Percentiles rank a stretch among this genome's conserved stretches.
Evolutionary conservation across 495 filamentous ascomycete genomes (phyloP).

Genomic region (Lindgomyces ingoldianus): DNA sequence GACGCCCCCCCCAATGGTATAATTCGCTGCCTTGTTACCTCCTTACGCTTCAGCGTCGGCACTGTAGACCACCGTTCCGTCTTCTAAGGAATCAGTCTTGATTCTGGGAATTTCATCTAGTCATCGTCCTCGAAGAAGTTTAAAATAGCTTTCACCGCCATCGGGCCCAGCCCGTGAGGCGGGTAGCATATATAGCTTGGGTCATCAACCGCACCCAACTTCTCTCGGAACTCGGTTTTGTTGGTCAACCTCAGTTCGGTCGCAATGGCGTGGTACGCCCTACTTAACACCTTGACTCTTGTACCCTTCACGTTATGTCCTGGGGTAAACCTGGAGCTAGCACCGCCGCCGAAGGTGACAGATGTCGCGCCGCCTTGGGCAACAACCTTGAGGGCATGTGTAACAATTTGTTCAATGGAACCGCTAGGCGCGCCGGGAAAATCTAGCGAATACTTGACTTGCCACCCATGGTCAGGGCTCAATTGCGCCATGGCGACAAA

Average conservation of each 20-base stretch:
- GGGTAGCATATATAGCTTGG: constrained; percentile 81
- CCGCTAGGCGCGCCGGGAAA: constrained; percentile 78
- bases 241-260: constrained; percentile 74
- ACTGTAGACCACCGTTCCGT: no score
- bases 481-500: constrained; percentile 75
- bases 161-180: constrained; percentile 73
- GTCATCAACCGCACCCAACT: constrained; percentile 76
- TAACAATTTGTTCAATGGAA: constrained; percentile 77
- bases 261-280: constrained; percentile 74
- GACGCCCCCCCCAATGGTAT: constrained; percentile 1
- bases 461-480: constrained; percentile 73
- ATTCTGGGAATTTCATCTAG: not conserved
- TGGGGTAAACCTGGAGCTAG: constrained; percentile 63
- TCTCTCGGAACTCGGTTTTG: constrained; percentile 85
- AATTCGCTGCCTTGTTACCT: not conserved
- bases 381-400: constrained; percentile 70
- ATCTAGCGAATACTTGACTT: constrained; percentile 85
- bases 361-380: constrained; percentile 61
- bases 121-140: constrained; percentile 78
- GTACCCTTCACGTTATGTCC: constrained; percentile 75
- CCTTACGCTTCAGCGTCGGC: not conserved
- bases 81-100: not conserved
- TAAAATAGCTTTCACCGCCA: constrained; percentile 72
- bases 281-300: constrained; percentile 70
- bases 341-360: constrained; percentile 80